phyloP scores from a whole-genome alignment of 148 eudicot genomes.

The Spergularia bocconei region DNA sequence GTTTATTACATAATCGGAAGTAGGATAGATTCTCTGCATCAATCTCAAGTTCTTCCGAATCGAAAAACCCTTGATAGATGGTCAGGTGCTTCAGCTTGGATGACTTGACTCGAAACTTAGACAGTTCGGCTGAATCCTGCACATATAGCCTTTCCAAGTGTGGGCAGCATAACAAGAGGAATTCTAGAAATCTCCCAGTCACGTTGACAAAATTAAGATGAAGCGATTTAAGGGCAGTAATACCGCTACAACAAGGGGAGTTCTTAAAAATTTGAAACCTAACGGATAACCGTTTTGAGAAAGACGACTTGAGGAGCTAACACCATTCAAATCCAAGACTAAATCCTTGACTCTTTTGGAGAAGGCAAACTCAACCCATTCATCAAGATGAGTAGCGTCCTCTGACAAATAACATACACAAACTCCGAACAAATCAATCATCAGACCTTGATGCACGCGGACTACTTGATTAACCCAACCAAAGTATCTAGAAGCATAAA shows the following conservation, averaged over 20 bases:
- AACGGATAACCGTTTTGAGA: neutral
- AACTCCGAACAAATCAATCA: neutral
- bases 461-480: slow-evolving; percentile 5
- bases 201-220: neutral
- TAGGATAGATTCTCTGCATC: slow-evolving; percentile 3
- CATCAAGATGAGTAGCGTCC: neutral
- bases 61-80: neutral
- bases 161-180: neutral
- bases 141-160: neutral
- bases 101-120: neutral
- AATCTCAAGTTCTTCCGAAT: neutral
- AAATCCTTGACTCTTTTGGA: neutral
- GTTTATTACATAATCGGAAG: neutral
- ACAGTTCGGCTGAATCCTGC: too few relatives aligned
- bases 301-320: neutral
- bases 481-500: neutral
- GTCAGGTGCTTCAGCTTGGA: neutral
- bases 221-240: slow-evolving; percentile 4
- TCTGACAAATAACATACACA: neutral
- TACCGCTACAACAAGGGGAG: neutral
- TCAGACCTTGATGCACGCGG: neutral
- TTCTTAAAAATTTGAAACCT: neutral
- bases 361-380: slow-evolving; percentile 5
- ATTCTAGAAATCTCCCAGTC: neutral
- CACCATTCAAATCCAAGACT: neutral